Evolutionary conservation across 148 eudicot genomes (phyloP).

Genomic region (Camellia sinensis): DNA sequence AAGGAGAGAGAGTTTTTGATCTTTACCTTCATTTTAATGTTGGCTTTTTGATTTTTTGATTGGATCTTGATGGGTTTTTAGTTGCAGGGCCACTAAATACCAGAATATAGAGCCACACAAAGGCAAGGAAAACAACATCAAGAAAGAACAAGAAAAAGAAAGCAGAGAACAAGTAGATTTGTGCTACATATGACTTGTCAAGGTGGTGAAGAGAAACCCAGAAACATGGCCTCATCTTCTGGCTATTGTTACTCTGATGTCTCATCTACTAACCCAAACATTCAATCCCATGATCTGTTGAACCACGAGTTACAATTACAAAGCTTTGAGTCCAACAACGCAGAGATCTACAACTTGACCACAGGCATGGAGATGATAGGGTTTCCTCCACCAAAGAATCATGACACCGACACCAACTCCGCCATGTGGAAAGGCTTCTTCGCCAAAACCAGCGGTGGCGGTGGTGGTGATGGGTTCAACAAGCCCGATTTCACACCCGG

Average conservation of each 20-base stretch:
- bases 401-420: constrained; percentile 12
- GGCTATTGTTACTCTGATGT: constrained; percentile 34
- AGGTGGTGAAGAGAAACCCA: constrained; percentile 30
- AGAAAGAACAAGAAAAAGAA: not conserved
- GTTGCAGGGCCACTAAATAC: not conserved
- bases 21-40: not conserved
- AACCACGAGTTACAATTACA: constrained; percentile 18
- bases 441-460: not conserved
- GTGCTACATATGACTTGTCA: constrained; percentile 10
- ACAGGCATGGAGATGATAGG: constrained; percentile 62
- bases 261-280: constrained; percentile 18
- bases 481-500: not conserved
- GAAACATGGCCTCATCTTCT: constrained; percentile 36
- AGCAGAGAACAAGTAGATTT: not conserved
- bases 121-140: not conserved
- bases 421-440: constrained; percentile 31
- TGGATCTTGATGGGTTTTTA: not conserved
- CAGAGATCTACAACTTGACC: constrained; percentile 49
- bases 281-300: constrained; percentile 26
- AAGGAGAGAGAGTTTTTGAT: not conserved
- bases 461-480: not conserved
- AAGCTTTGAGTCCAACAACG: constrained; percentile 39
- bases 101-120: not conserved
- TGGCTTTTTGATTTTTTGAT: not conserved
- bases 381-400: constrained; percentile 25